These are phyloP conservation scores for Globomyces pollinis-pini DNA, from an alignment of 192 early-diverging fungal genomes.

Conservation along the genomic window DNA sequence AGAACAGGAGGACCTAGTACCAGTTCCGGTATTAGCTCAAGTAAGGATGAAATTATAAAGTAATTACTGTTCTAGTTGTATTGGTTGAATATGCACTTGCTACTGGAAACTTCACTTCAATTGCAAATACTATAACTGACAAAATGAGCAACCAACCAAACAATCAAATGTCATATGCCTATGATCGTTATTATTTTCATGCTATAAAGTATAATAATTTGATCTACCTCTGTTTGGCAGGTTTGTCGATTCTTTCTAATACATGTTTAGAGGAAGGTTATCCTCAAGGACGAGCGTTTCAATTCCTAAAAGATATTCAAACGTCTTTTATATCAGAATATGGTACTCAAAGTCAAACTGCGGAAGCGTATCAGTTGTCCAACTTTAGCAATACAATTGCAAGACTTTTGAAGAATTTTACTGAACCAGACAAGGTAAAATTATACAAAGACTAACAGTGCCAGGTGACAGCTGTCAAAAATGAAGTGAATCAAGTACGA, in stretches of 20 bases:
- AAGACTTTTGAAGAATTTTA: conserved; percentile 62
- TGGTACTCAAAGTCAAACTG: conserved; percentile 41
- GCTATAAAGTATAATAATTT: conserved; percentile 72
- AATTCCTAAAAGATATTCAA: conserved; percentile 79
- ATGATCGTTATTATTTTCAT: conserved; percentile 89
- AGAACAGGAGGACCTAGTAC: conserved; percentile 5
- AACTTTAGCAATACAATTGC: conserved; percentile 76
- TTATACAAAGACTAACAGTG: conserved; percentile 61
- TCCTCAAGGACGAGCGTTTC: conserved; percentile 75
- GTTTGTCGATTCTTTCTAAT: too few species aligned
- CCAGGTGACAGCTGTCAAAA: conserved; percentile 73
- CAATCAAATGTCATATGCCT: conserved; percentile 86
- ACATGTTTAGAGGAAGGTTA: too few species aligned
- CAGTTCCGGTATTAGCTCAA: too few species aligned
- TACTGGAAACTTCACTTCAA: conserved; percentile 71
- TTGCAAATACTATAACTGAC: conserved; percentile 79
- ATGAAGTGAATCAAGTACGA: conserved; percentile 87
- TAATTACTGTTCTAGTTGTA: too few species aligned
- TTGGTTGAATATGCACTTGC: conserved; percentile 77
- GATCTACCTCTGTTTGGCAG: conserved; percentile 85
- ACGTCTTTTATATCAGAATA: conserved; percentile 54
- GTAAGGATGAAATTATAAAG: too few species aligned
- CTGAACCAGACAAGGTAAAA: conserved; percentile 54
- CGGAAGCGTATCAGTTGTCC: conserved; percentile 67
- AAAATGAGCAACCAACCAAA: conserved; percentile 79